Evolutionary conservation across 805 yeast genomes (phyloP), one percentile per base, ranked within the genome.

Genomic region (Yarrowia hollandica): DNA sequence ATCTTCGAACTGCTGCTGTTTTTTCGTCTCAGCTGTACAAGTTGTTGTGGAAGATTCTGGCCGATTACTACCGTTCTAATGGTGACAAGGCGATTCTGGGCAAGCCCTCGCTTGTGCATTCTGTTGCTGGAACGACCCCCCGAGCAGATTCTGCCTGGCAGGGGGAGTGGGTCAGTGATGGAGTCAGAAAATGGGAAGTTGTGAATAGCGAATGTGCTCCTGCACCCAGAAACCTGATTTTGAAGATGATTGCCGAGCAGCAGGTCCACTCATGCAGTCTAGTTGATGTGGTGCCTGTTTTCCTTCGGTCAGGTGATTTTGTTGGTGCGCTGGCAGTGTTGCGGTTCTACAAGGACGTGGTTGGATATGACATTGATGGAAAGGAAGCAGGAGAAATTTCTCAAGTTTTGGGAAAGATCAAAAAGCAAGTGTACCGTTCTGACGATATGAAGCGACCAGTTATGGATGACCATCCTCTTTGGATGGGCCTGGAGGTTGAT

Each of bases 341-440:
- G 25, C 16, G 58, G 14, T 52, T 52, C 35, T 52, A 52, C 58
- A 52, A 52, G 34, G 58, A 52, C 4, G 42, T 37, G 9, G 44
- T 52, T 8, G 58, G 58, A 3, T 52, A 35, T 11, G 26, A 35
- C 14, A 4, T 52, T 33, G 33, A 35, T 6, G 44, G 34, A 9
- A 4, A 9, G 7, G 58, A 52, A n/a, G 42, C 44, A 4, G 44
- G 18, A 15, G 34, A 35, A 21, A 52, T 52, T 14, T 25, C 35
- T 1, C 35, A 25, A 19, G 22, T 50, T 34, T 25, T 50, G 4
- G 33, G 16, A 15, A 33, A 23, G 10, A 23, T 18, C 7, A 31
- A 9, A 15, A 22, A 11, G 12, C 15, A 18, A 5, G 41, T 21
- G 23, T 16, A 16, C 31, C 28, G 11, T 5, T n/a, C n/a, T 3